Conservation (phyloP, 163 green algal species). For the Prototheca cutis region DNA sequence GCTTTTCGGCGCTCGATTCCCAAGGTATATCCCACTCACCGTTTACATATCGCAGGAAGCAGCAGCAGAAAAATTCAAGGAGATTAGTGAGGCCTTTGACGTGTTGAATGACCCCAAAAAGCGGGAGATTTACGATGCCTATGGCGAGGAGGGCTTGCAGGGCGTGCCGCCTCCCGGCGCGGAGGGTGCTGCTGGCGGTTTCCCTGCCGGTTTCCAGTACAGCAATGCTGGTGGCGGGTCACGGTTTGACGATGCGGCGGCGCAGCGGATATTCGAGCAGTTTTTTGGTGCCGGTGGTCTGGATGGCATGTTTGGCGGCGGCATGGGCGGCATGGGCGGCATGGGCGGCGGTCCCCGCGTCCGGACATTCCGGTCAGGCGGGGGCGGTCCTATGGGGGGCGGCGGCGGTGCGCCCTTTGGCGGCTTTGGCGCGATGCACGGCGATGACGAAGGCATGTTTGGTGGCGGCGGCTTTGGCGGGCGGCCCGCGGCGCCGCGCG, state of each 20-base stretch:
- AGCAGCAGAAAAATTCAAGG: slow-evolving; percentile 70
- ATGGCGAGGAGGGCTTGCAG: slow-evolving; percentile 85
- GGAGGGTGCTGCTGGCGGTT: slow-evolving; percentile 6
- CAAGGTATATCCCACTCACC: too few relatives aligned
- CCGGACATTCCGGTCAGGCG: too few relatives aligned
- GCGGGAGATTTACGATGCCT: slow-evolving; percentile 72
- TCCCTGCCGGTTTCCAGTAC: slow-evolving; percentile 2
- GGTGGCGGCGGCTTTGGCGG: neutral
- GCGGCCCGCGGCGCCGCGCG: slow-evolving; percentile 4
- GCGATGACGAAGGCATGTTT: slow-evolving; percentile 5
- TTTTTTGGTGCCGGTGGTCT: slow-evolving; percentile 26
- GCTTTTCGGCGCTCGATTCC: too few relatives aligned
- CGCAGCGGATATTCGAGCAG: slow-evolving; percentile 28
- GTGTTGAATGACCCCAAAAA: slow-evolving; percentile 74
- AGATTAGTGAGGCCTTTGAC: slow-evolving; percentile 70
- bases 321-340: slow-evolving; percentile 74
- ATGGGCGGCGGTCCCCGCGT: slow-evolving; percentile 4
- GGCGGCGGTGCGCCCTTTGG: slow-evolving; percentile 2
- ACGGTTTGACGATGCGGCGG: slow-evolving; percentile 19
- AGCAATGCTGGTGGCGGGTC: slow-evolving; percentile 8
- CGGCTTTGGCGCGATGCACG: slow-evolving; percentile 11
- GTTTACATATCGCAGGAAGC: slow-evolving; percentile 8
- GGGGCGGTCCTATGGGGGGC: too few relatives aligned
- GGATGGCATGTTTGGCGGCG: slow-evolving; percentile 26
- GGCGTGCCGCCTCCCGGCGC: slow-evolving; percentile 24